phyloP scores from a whole-genome alignment of 345 rosid genomes.

The Hypericum androsaemum region DNA sequence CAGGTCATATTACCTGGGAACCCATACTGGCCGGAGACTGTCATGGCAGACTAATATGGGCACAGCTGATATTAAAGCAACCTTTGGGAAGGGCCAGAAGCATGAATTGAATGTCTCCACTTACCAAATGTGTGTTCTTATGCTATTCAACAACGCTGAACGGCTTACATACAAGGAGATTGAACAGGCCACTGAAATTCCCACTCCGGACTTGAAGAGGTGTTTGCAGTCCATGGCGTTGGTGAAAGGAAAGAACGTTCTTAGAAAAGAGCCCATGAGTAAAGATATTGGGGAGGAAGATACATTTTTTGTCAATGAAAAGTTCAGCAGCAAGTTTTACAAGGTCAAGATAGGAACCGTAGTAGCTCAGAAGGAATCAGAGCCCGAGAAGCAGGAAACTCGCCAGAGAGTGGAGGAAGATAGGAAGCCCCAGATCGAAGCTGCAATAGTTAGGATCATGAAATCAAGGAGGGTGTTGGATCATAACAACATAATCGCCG shows the following conservation, averaged over 20 bases:
- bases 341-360: conserved; percentile 99
- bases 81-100: conserved; percentile 92
- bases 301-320: conserved; percentile 70
- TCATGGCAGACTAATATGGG: conserved; percentile 99
- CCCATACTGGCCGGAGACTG: conserved; percentile 87
- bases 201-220: conserved; percentile 74
- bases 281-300: conserved; percentile 91
- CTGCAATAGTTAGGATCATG: conserved; percentile 96
- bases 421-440: conserved; percentile 97
- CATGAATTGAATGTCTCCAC: conserved; percentile 97
- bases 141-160: conserved; percentile 78
- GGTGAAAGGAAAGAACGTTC: conserved; percentile 84
- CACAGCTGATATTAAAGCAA: conserved; percentile 83
- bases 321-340: conserved; percentile 84
- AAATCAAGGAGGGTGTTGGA: conserved; percentile 90
- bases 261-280: conserved; percentile 97
- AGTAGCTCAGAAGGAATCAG: conserved; percentile 94
- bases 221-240: conserved; percentile 92
- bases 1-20: conserved; percentile 85
- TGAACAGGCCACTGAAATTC: conserved; percentile 88
- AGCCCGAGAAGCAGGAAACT: conserved; percentile 97
- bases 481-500: conserved; percentile 87
- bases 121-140: conserved; percentile 94
- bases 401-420: conserved; percentile 98
- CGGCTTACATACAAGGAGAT: conserved; percentile 82